These are phyloP conservation scores for Tuber brumale DNA, from an alignment of 495 filamentous ascomycete genomes.

Conservation along the genomic window DNA sequence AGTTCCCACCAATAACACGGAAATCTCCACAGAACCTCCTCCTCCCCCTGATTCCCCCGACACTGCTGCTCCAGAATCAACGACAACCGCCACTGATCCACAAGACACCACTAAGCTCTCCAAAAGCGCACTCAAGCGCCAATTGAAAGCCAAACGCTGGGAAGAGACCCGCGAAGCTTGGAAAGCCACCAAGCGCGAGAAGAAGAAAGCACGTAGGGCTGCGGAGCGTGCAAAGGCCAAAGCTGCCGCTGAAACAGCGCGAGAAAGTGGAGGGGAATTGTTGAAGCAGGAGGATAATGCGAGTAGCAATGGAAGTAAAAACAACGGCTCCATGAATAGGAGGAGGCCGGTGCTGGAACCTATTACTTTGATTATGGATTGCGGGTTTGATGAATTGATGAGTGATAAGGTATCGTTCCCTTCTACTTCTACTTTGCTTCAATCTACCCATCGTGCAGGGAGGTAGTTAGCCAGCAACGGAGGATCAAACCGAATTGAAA, in stretches of 20 bases:
- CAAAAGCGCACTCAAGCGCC: constrained; percentile 75
- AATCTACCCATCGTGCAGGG: not conserved
- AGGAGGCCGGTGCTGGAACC: constrained; percentile 51
- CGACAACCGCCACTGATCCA: constrained; percentile 15
- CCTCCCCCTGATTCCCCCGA: not conserved
- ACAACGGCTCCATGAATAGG: not conserved
- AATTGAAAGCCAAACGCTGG: constrained; percentile 58
- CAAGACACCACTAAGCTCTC: constrained; percentile 50
- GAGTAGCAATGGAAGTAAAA: not conserved
- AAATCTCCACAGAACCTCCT: not conserved
- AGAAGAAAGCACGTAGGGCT: constrained; percentile 57
- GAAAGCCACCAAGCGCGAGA: constrained; percentile 65
- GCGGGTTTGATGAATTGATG: constrained; percentile 89
- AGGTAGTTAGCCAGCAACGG: not conserved
- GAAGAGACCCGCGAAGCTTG: constrained; percentile 63
- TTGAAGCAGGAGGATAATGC: not conserved
- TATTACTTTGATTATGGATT: constrained; percentile 77
- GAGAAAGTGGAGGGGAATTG: not conserved
- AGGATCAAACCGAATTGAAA: not conserved
- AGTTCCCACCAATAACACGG: not conserved
- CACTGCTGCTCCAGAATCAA: not conserved
- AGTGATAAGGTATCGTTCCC: constrained; percentile 48
- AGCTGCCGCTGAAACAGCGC: not conserved
- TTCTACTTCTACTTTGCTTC: not conserved
- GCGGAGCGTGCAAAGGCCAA: constrained; percentile 6